Conservation (phyloP, 2,329 filamentous ascomycete species). For the Xylariales sp. region DNA sequence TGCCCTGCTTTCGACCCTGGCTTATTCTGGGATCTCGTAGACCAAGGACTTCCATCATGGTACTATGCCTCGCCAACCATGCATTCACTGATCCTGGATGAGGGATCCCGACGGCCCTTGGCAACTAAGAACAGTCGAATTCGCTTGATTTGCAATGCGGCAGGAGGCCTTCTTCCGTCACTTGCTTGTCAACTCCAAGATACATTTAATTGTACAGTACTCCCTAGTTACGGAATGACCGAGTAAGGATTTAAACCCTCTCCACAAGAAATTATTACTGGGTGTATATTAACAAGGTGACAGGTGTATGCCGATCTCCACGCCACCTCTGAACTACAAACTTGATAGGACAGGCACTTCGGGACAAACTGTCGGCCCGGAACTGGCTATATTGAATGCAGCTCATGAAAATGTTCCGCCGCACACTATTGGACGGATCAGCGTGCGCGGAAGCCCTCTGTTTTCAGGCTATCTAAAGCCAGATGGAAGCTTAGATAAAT, state of each 20-base stretch:
- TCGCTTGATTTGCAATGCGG: constrained; percentile 51
- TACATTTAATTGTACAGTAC: constrained; percentile 45
- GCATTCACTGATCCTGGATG: constrained; percentile 49
- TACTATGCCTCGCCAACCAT: constrained; percentile 56
- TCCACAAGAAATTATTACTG: no score
- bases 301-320: constrained; percentile 52
- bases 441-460: constrained; percentile 45
- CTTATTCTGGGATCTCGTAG: constrained; percentile 51
- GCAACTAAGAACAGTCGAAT: constrained; percentile 40
- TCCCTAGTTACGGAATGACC: constrained; percentile 58
- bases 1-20: constrained; percentile 50
- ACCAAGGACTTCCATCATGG: constrained; percentile 45
- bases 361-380: constrained; percentile 45
- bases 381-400: constrained; percentile 43
- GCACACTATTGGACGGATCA: constrained; percentile 41
- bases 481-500: constrained; percentile 37
- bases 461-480: constrained; percentile 44
- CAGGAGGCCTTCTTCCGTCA: constrained; percentile 47
- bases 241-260: constrained; percentile 26
- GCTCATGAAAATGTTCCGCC: constrained; percentile 23
- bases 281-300: background rate
- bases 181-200: constrained; percentile 43
- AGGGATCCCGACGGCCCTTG: constrained; percentile 31
- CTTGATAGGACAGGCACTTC: constrained; percentile 50
- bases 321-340: constrained; percentile 46